These are phyloP conservation scores for Helichrysum umbraculigerum DNA, from an alignment of 129 eudicot genomes.

Conservation along the genomic window DNA sequence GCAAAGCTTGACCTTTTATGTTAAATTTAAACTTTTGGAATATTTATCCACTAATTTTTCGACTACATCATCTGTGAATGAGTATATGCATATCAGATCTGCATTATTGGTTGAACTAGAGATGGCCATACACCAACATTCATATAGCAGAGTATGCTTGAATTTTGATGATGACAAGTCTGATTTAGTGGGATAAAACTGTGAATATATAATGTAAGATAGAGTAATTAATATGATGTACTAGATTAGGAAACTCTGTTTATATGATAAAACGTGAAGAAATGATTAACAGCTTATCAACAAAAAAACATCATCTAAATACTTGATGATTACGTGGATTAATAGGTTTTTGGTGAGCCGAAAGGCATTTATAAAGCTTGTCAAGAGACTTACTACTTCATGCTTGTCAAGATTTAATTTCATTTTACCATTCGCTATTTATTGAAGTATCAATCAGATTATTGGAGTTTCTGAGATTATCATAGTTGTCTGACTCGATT, in stretches of 20 bases:
- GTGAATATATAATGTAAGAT: not conserved
- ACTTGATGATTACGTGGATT: not conserved
- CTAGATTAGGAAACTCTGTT: not conserved
- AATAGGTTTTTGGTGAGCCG: not conserved
- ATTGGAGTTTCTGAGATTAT: slow-evolving; percentile 7
- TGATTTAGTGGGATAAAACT: not conserved
- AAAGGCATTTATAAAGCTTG: not conserved
- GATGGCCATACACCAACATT: not conserved
- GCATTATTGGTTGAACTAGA: slow-evolving; percentile 7
- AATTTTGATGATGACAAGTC: not conserved
- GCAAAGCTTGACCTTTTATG: not conserved
- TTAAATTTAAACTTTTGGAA: not conserved
- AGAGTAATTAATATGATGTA: not conserved
- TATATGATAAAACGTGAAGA: not conserved
- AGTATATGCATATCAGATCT: slow-evolving; percentile 10
- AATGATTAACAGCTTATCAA: not conserved
- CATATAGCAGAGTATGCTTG: not conserved
- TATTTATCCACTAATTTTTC: not conserved
- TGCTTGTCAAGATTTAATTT: not conserved
- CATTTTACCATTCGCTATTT: not conserved
- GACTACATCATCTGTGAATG: not conserved
- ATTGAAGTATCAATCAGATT: not conserved
- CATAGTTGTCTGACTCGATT: slow-evolving; percentile 29
- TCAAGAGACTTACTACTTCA: not conserved
- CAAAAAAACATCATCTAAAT: no score